Base-by-base conservation (phyloP, 2,329 filamentous ascomycete species). In the Botrytis medusae region DNA sequence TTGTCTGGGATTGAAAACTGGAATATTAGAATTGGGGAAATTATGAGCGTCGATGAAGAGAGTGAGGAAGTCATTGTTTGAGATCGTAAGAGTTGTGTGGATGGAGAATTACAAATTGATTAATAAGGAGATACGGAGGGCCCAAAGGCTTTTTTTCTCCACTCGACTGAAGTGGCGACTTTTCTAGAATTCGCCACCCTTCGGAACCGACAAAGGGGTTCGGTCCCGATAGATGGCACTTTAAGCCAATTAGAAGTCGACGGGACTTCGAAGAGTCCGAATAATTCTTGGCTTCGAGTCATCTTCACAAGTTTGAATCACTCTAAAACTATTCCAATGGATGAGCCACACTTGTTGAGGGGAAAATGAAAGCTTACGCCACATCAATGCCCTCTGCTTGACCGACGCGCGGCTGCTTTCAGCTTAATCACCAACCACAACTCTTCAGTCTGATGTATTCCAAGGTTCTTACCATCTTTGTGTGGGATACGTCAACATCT, bases 341-440 rank as follows among this genome's bases (percentile, higher is more conserved):
- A 48, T 59, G 16, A 67, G 70, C 62, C 62, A 67, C 70, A 60
- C 37, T 59, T 46, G 40, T 46, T 51, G 29, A 48, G 62, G 32
- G 34, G 44, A 44, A n/a, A 22, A 46, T 29, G 40, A 51, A 22
- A 37, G 48, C 37, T 44, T 67, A 69, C 62, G 71, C 71, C 71
- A 72, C 62, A 69, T 37, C 32, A 18, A 37, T 16, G 22, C 25
- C 61, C 29, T n/a, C 5, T 44, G 20, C 16, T 54, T 25, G 34
- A 12, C 37, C 54, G 54, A 72, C 71, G 63, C 71, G 71, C 63
- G 71, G 71, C 63, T 57, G 25, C 60, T 54, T 68, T 29, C 51
- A 60, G 51, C 48, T 68, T 2, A 61, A 68, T 48, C 32, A 60
- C 63, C 71, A 68, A 72, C 63, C 62, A 60, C n/a, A 54, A n/a